phyloP scores from a whole-genome alignment of 2,329 filamentous ascomycete genomes.

The Pseudogymnoascus sp. region DNA sequence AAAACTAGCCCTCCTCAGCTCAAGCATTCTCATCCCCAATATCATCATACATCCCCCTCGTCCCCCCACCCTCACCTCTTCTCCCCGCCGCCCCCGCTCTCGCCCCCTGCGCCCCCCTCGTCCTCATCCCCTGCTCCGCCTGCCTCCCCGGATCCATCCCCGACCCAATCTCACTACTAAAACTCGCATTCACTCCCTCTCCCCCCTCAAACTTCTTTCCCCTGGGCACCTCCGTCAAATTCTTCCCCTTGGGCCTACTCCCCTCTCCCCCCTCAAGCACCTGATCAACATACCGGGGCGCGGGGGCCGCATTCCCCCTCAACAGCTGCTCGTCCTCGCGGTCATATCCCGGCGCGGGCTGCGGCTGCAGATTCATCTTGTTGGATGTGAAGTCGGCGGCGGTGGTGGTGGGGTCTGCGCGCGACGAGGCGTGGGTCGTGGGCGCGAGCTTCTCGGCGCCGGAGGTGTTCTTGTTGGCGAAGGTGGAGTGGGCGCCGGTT shows the following conservation, averaged over 20 bases:
- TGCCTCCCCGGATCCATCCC: conserved; percentile 39
- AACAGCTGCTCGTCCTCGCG: conserved; percentile 9
- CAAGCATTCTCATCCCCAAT: background rate
- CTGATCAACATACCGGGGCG: conserved; percentile 22
- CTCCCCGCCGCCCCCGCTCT: background rate
- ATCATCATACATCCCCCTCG: background rate
- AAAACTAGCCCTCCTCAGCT: background rate
- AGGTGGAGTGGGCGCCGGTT: conserved; percentile 42
- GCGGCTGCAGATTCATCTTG: conserved; percentile 10
- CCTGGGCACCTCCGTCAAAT: conserved; percentile 22
- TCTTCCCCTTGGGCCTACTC: conserved; percentile 21
- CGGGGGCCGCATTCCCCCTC: conserved; percentile 15
- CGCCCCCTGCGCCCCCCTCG: background rate
- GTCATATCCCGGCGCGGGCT: conserved; percentile 7
- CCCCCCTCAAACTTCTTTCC: conserved; percentile 17
- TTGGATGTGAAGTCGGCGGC: conserved; percentile 9
- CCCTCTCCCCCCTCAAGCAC: conserved; percentile 5
- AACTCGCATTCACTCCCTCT: conserved; percentile 25
- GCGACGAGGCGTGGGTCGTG: conserved; percentile 10
- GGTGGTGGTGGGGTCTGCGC: conserved; percentile 10
- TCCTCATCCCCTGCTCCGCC: conserved; percentile 30
- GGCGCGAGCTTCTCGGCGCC: conserved; percentile 42
- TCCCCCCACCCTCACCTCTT: background rate
- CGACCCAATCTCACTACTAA: conserved; percentile 35
- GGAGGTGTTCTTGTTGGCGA: conserved; percentile 48